Evolutionary conservation across 331 rosid genomes (phyloP), one percentile per base, ranked within the genome.

Genomic region (Erythrophleum ivorense): DNA sequence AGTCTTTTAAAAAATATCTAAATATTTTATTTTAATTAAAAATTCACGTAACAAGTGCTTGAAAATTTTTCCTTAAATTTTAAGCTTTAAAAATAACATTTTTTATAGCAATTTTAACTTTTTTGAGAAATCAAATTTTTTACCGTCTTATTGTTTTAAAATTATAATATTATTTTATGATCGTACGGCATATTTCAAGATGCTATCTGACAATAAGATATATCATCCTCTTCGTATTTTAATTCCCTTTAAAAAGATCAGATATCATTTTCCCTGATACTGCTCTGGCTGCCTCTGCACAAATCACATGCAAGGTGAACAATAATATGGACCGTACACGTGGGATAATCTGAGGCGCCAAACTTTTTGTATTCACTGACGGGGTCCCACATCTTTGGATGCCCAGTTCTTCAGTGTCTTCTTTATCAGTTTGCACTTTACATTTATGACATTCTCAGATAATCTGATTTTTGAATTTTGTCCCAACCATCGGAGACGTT

Each of bases 361-460:
- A 24, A 48, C 75, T 46, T 45, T 46, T 46, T 19, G 55, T 43
- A 5, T 43, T 19, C 38, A 19, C 38, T 4, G 15, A 69, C 15
- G 3, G 55, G 75, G 75, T 48, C 75, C 75, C 75, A 69, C 75
- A 69, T 21, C 52, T 68, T 63, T 34, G 45, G 45, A 63, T 63
- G 46, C 70, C 70, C 21, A 45, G 74, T 10, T 69, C 0, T 0
- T 21, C 34, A 5, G 40, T 5, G 38, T 45, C 38, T 5, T 69
- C 13, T 19, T 69, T 43, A 43, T 67, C 34, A 67, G 53, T 4
- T 6, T 34, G 21, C 40, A 9, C 73, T 40, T 67, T 4, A 5
- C 55, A 21, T 43, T 43, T 5, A 70, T 70, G 75, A 70, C 58
- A 70, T 48, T 16, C 75, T 46, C 58, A 69, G 75, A 70, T 70